Conservation (phyloP, 2,329 filamentous ascomycete genomes). For the Colletotrichum limetticola region DNA sequence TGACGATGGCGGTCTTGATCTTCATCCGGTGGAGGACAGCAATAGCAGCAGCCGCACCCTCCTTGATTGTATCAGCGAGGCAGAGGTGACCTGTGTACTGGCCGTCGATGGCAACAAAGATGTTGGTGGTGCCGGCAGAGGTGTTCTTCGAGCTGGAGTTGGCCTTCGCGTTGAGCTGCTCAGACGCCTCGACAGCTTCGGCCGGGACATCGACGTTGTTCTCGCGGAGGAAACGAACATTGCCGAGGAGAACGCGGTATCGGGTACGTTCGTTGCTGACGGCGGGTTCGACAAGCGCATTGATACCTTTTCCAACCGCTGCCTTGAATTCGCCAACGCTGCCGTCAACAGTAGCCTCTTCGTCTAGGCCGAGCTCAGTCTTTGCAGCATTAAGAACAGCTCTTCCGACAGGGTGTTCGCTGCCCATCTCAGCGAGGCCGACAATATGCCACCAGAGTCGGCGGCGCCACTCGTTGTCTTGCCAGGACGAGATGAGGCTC, state of each 20-base stretch:
- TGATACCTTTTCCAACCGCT: conserved; percentile 85
- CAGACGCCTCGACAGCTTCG: conserved; percentile 71
- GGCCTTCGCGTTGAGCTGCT: conserved; percentile 63
- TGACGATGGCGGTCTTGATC: conserved; percentile 90
- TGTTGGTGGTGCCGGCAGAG: conserved; percentile 82
- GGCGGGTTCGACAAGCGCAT: conserved; percentile 82
- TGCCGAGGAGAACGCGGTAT: conserved; percentile 87
- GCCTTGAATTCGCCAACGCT: conserved; percentile 87
- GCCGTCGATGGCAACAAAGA: conserved; percentile 89
- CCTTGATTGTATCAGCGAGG: conserved; percentile 91
- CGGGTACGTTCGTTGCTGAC: conserved; percentile 73
- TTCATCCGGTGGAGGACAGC: conserved; percentile 85
- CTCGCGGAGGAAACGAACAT: conserved; percentile 78
- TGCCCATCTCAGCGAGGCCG: conserved; percentile 93
- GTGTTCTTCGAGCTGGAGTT: conserved; percentile 45
- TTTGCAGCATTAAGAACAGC: conserved; percentile 84
- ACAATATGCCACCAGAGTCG: conserved; percentile 96
- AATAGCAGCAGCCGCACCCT: conserved; percentile 83
- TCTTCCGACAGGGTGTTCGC: conserved; percentile 95
- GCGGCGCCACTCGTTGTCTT: conserved; percentile 72
- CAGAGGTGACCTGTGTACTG: conserved; percentile 84
- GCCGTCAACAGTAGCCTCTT: conserved; percentile 82
- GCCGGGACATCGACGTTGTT: conserved; percentile 75
- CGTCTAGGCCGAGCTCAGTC: conserved; percentile 75
- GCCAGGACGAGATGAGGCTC: conserved; percentile 76